Evolutionary conservation across 306 rosid genomes (phyloP).

Genomic region (Sindora glabra): DNA sequence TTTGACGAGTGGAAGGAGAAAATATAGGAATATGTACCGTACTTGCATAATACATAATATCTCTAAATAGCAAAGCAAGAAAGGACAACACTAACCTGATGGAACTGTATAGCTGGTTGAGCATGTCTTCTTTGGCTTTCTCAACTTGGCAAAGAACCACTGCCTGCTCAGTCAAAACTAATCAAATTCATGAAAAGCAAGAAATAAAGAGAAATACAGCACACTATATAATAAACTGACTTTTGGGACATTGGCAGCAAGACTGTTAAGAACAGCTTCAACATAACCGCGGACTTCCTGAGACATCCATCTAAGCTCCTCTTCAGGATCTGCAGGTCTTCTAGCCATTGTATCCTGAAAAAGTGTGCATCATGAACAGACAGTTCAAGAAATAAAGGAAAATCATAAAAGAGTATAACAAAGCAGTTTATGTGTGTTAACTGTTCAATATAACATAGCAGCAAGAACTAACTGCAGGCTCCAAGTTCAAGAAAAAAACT

Average conservation of each 20-base stretch:
- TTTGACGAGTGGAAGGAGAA: not conserved
- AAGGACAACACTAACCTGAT: constrained; percentile 30
- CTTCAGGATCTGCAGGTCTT: constrained; percentile 61
- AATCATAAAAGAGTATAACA: too few species aligned
- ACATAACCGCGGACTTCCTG: constrained; percentile 67
- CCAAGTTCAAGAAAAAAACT: not conserved
- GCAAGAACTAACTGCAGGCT: too few species aligned
- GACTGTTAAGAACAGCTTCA: constrained; percentile 59
- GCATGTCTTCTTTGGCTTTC: constrained; percentile 63
- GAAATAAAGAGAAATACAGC: not conserved
- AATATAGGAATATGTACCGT: not conserved
- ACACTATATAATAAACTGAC: constrained; percentile 21
- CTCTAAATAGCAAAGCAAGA: constrained; percentile 8
- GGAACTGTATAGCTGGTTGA: constrained; percentile 51
- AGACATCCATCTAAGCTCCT: constrained; percentile 63
- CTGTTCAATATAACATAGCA: too few species aligned
- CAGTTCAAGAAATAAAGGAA: not conserved
- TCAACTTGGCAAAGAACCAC: constrained; percentile 61
- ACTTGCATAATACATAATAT: not conserved
- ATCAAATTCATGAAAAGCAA: constrained; percentile 13
- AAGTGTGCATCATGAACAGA: constrained; percentile 5
- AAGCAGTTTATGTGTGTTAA: too few species aligned
- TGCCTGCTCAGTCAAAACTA: constrained; percentile 37
- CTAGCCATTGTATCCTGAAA: constrained; percentile 48
- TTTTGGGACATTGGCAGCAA: constrained; percentile 55